Conservation (phyloP, 2,329 filamentous ascomycete genomes). For the Neofusicoccum umdonicola region DNA sequence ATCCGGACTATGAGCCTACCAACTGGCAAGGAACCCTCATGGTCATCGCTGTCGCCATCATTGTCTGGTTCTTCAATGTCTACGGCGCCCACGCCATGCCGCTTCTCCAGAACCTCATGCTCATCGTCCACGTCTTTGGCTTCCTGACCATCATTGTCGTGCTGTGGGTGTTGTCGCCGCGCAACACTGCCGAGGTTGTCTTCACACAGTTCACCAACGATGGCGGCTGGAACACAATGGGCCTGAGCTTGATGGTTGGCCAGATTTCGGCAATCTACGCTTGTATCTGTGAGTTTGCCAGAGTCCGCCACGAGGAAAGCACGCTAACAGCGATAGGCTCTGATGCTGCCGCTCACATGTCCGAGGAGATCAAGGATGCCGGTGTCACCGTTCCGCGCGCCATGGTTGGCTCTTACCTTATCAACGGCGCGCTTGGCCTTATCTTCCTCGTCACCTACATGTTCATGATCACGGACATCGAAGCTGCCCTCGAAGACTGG, state of each 20-base stretch:
- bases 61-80: conserved; percentile 45
- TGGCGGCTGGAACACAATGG: conserved; percentile 39
- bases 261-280: conserved; percentile 38
- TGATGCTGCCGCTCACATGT: conserved; percentile 15
- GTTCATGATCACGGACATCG: conserved; percentile 20
- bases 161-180: conserved; percentile 35
- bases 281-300: conserved; percentile 10
- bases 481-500: conserved; percentile 1
- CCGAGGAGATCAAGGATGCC: conserved; percentile 21
- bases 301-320: background rate
- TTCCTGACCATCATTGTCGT: conserved; percentile 45
- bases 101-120: conserved; percentile 35
- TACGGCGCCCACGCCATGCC: conserved; percentile 32
- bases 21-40: conserved; percentile 52
- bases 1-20: conserved; percentile 40
- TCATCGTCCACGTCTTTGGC: conserved; percentile 43
- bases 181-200: conserved; percentile 28
- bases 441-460: conserved; percentile 22
- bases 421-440: conserved; percentile 21
- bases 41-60: conserved; percentile 45
- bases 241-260: conserved; percentile 40
- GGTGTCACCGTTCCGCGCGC: conserved; percentile 16
- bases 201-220: conserved; percentile 38
- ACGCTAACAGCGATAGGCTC: background rate
- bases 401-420: conserved; percentile 20